phyloP scores from a whole-genome alignment of 179 eudicot species.

The Patellifolia procumbens region DNA sequence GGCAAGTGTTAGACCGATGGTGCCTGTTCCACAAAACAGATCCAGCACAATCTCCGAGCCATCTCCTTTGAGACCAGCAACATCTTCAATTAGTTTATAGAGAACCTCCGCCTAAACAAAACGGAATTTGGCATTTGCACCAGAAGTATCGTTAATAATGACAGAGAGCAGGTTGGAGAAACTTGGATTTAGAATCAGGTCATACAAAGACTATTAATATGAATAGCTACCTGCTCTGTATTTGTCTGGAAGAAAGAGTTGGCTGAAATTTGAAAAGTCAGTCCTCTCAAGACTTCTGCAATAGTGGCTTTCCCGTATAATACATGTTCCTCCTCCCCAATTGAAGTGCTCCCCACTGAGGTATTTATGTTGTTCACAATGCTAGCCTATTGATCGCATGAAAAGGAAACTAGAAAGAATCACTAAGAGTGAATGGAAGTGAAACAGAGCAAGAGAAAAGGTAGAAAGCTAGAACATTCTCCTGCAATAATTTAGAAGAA shows the following conservation, averaged over 20 bases:
- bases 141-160: background rate
- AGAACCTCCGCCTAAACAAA: conserved; percentile 78
- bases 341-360: conserved; percentile 84
- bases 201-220: background rate
- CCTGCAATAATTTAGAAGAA: background rate
- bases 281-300: conserved; percentile 79
- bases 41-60: conserved; percentile 89
- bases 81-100: conserved; percentile 80
- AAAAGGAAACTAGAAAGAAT: conserved; percentile 1
- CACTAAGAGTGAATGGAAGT: conserved; percentile 1
- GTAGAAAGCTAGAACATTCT: background rate
- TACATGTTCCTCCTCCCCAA: conserved; percentile 79
- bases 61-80: conserved; percentile 82
- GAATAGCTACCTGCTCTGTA: conserved; percentile 64
- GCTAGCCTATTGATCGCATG: conserved; percentile 58
- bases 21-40: conserved; percentile 96
- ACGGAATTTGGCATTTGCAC: conserved; percentile 13
- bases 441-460: background rate
- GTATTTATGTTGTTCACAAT: conserved; percentile 88
- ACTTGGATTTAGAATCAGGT: conserved; percentile 4
- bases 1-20: conserved; percentile 92
- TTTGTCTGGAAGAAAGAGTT: conserved; percentile 99
- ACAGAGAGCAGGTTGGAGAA: background rate
- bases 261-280: conserved; percentile 88
- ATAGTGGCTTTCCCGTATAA: conserved; percentile 79